These are phyloP conservation scores for Penicillium italicum DNA, from an alignment of 2,329 filamentous ascomycete genomes.

Conservation along the genomic window DNA sequence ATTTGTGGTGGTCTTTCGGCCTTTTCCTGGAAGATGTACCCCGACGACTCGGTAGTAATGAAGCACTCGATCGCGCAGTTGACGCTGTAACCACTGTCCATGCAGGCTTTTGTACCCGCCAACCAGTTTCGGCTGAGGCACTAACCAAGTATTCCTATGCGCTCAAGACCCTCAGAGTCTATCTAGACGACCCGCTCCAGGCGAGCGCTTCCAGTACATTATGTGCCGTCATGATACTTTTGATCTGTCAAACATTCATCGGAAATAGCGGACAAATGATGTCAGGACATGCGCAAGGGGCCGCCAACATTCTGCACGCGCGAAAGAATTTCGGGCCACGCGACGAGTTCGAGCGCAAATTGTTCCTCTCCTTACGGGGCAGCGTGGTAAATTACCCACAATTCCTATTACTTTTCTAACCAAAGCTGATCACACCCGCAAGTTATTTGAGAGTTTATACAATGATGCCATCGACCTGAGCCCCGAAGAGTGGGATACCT, in stretches of 20 bases:
- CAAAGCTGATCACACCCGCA: background rate
- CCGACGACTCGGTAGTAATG: slow-evolving; percentile 44
- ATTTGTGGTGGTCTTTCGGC: slow-evolving; percentile 48
- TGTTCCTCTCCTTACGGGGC: slow-evolving; percentile 36
- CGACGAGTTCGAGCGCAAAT: slow-evolving; percentile 34
- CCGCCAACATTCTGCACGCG: slow-evolving; percentile 35
- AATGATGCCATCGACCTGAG: slow-evolving; percentile 34
- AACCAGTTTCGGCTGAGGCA: slow-evolving; percentile 15
- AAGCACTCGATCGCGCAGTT: slow-evolving; percentile 45
- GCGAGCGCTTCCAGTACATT: slow-evolving; percentile 35
- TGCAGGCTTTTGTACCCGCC: slow-evolving; percentile 23
- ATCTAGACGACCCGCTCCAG: slow-evolving; percentile 31
- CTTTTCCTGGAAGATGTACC: slow-evolving; percentile 48
- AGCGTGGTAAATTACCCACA: slow-evolving; percentile 30
- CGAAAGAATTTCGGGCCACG: slow-evolving; percentile 29
- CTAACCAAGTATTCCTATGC: slow-evolving; percentile 34
- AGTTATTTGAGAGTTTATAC: slow-evolving; percentile 39
- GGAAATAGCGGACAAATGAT: slow-evolving; percentile 13
- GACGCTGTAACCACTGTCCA: slow-evolving; percentile 32
- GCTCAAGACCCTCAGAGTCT: slow-evolving; percentile 26
- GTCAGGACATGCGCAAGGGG: slow-evolving; percentile 36
- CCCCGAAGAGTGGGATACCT: slow-evolving; percentile 32
- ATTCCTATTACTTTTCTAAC: background rate
- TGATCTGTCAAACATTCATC: slow-evolving; percentile 32
- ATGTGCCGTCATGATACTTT: slow-evolving; percentile 37